These are phyloP conservation scores for Corchorus olitorius DNA, from an alignment of 345 rosid species.

Conservation along the genomic window DNA sequence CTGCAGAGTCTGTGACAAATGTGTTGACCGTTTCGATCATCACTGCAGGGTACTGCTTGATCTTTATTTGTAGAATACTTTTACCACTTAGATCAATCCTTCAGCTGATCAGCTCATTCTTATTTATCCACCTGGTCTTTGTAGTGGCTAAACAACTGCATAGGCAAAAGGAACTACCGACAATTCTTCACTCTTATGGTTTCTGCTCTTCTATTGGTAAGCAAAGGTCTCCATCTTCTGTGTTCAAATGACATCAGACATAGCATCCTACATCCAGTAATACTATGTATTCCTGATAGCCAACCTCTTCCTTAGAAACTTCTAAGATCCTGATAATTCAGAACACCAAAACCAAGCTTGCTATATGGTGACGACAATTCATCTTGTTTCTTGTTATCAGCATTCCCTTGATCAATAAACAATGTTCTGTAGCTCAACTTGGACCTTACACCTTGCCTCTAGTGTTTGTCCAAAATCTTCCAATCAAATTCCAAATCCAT, in stretches of 20 bases:
- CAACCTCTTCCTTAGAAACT: background rate
- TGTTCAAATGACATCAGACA: slow-evolving; percentile 21
- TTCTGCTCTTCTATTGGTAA: slow-evolving; percentile 82
- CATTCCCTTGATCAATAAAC: background rate
- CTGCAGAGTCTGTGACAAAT: slow-evolving; percentile 97
- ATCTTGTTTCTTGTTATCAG: background rate
- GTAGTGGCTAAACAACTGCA: slow-evolving; percentile 98
- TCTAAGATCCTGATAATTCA: background rate
- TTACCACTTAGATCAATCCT: background rate
- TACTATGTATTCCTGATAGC: background rate
- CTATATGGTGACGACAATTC: background rate
- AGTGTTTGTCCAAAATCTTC: background rate
- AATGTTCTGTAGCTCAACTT: background rate
- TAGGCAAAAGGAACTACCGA: slow-evolving; percentile 82
- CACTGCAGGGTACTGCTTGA: slow-evolving; percentile 82
- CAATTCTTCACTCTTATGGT: slow-evolving; percentile 95
- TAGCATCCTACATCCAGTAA: slow-evolving; percentile 6
- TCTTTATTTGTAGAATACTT: slow-evolving; percentile 14
- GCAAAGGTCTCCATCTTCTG: slow-evolving; percentile 30
- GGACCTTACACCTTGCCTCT: background rate
- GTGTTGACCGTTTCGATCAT: slow-evolving; percentile 90
- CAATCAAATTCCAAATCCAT: slow-evolving; percentile 12
- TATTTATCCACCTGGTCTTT: slow-evolving; percentile 26
- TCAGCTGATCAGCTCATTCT: slow-evolving; percentile 25
- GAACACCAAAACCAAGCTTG: background rate